Conservation (phyloP, 768 basidiomycete species). For the Russula ochroleuca region DNA sequence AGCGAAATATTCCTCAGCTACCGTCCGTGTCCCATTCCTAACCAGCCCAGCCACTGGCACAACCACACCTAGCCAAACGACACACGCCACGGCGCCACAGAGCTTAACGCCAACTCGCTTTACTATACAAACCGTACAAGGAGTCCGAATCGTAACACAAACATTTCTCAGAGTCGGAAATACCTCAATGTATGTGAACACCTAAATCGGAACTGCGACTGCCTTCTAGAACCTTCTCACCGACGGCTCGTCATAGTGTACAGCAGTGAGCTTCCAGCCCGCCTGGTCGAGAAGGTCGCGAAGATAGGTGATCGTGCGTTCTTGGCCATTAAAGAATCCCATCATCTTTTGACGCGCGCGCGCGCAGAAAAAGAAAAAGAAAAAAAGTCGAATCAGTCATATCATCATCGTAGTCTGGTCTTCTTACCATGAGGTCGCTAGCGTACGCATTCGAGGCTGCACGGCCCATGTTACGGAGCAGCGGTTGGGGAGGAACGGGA, state of each 20-base stretch:
- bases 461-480: constrained; percentile 30
- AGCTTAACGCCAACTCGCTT: too few species aligned
- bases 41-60: too few species aligned
- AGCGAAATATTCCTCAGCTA: too few species aligned
- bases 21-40: too few species aligned
- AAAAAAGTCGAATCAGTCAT: not conserved
- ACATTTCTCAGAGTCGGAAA: not conserved
- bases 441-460: constrained; percentile 25
- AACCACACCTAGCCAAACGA: too few species aligned
- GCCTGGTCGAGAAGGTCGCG: constrained; percentile 6
- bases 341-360: constrained; percentile 1
- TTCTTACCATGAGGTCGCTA: constrained; percentile 27
- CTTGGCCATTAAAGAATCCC: constrained; percentile 2
- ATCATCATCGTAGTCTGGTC: too few species aligned
- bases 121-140: too few species aligned
- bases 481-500: constrained; percentile 27
- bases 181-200: not conserved
- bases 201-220: constrained; percentile 3
- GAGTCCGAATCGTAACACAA: too few species aligned
- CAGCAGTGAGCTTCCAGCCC: not conserved
- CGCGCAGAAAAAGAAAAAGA: not conserved
- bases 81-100: too few species aligned
- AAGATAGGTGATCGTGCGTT: constrained; percentile 7
- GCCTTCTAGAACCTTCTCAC: not conserved
- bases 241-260: not conserved